phyloP scores from a whole-genome alignment of 208 protist genomes.

The Wallacemonas collosoma region DNA sequence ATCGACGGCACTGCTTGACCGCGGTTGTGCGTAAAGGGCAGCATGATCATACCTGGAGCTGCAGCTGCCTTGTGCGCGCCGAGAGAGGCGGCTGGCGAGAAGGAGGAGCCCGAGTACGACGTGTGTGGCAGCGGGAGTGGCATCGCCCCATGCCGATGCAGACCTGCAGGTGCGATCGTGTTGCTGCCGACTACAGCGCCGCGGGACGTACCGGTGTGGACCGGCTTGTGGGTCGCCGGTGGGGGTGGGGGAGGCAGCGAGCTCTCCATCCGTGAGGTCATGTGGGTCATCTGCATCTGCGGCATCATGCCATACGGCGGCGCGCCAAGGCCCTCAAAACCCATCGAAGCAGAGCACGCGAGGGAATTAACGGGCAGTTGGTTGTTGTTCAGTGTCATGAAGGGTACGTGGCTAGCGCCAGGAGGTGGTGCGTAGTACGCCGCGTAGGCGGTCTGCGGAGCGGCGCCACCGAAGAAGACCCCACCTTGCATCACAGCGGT shows the following conservation, averaged over 20 bases:
- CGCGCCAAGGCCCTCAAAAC: background rate
- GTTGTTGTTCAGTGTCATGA: constrained; percentile 31
- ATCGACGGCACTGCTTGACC: background rate
- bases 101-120: background rate
- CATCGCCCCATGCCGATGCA: constrained; percentile 1
- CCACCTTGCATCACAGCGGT: background rate
- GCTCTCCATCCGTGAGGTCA: background rate
- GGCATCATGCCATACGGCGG: constrained; percentile 11
- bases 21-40: constrained; percentile 7
- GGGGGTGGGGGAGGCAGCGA: background rate
- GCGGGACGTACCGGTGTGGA: background rate
- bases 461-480: background rate
- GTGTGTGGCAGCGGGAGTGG: background rate
- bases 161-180: constrained; percentile 13
- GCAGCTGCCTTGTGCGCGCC: background rate
- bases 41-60: constrained; percentile 6
- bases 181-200: constrained; percentile 23
- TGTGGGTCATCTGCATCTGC: background rate
- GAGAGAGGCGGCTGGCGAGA: background rate
- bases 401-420: constrained; percentile 28
- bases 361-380: constrained; percentile 20
- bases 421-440: constrained; percentile 8
- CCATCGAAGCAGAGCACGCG: background rate
- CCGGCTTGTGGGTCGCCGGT: background rate
- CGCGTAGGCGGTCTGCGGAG: constrained; percentile 2